phyloP scores from a whole-genome alignment of 2,329 filamentous ascomycete species.

The Phialocephala subalpina region DNA sequence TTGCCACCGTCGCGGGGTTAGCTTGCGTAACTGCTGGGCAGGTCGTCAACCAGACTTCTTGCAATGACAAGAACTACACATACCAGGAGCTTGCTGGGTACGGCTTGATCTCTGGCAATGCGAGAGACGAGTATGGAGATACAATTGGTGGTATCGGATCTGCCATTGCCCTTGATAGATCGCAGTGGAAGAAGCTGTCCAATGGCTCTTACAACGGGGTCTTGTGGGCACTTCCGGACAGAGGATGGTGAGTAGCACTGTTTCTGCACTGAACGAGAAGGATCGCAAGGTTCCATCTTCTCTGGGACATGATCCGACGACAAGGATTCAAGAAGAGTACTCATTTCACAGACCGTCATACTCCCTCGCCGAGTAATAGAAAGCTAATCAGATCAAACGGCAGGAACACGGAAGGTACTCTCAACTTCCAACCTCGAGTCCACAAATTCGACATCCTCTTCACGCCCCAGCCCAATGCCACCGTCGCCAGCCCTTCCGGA shows the following conservation, averaged over 20 bases:
- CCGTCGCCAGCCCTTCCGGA: constrained; percentile 57
- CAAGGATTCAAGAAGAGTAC: too few species aligned
- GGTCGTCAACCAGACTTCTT: constrained; percentile 33
- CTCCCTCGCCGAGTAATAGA: background rate
- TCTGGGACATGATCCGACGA: too few species aligned
- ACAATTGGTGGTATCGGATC: constrained; percentile 74
- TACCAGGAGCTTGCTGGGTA: constrained; percentile 74
- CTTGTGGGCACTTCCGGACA: constrained; percentile 70
- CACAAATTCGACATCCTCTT: constrained; percentile 72
- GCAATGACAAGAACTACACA: constrained; percentile 65
- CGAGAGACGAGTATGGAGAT: constrained; percentile 72
- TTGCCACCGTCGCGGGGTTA: constrained; percentile 18
- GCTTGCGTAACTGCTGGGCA: constrained; percentile 13
- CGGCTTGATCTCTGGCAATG: constrained; percentile 64
- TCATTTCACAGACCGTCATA: too few species aligned
- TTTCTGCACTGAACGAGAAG: too few species aligned
- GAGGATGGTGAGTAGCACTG: constrained; percentile 62
- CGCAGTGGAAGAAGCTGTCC: constrained; percentile 62
- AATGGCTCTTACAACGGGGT: constrained; percentile 63
- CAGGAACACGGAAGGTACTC: constrained; percentile 74
- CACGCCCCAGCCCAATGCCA: constrained; percentile 59
- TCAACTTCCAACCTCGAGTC: constrained; percentile 72
- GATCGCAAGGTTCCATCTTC: too few species aligned
- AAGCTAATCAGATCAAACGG: background rate
- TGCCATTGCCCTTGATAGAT: constrained; percentile 67